Percentiles rank a stretch among this genome's conserved stretches.
Conservation (phyloP, 345 rosid genomes). For the Aquilaria malaccensis region DNA sequence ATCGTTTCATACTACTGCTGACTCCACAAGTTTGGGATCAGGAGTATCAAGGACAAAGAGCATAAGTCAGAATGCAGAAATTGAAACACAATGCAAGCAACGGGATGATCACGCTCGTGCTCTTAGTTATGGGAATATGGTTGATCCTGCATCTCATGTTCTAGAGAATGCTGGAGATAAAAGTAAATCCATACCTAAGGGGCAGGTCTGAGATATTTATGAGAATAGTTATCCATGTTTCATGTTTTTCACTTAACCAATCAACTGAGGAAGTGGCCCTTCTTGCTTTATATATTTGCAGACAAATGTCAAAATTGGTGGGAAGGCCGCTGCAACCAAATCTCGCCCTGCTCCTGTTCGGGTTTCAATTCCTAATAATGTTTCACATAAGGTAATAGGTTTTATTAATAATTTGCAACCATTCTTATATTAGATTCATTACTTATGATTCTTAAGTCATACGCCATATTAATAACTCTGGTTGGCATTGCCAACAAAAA, state of each 20-base stretch:
- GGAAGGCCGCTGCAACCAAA: conserved; percentile 18
- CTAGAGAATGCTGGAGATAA: conserved; percentile 29
- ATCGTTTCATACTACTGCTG: conserved; percentile 36
- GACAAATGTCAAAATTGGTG: conserved; percentile 20
- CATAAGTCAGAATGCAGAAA: conserved; percentile 27
- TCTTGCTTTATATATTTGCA: conserved; percentile 16
- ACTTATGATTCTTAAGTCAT: no score
- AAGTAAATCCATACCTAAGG: conserved; percentile 22
- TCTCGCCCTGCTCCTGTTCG: conserved; percentile 22
- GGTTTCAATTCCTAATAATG: conserved; percentile 12
- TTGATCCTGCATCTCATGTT: conserved; percentile 35
- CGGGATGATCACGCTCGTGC: conserved; percentile 38
- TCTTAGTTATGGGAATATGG: conserved; percentile 29
- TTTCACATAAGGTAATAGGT: conserved; percentile 30
- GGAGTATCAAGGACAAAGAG: conserved; percentile 30
- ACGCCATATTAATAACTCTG: no score
- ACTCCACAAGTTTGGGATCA: conserved; percentile 39
- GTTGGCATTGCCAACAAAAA: no score
- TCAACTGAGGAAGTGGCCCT: background rate
- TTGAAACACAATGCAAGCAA: conserved; percentile 41
- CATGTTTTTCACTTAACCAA: conserved; percentile 8
- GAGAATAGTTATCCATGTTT: background rate
- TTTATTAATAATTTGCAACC: no score
- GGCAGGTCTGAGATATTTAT: conserved; percentile 47
- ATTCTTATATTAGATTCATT: no score